A percentile compares a stretch with the other conserved stretches of the same genome.
Conservation (phyloP, 2,329 filamentous ascomycete species). For the Penicillium sp. region DNA sequence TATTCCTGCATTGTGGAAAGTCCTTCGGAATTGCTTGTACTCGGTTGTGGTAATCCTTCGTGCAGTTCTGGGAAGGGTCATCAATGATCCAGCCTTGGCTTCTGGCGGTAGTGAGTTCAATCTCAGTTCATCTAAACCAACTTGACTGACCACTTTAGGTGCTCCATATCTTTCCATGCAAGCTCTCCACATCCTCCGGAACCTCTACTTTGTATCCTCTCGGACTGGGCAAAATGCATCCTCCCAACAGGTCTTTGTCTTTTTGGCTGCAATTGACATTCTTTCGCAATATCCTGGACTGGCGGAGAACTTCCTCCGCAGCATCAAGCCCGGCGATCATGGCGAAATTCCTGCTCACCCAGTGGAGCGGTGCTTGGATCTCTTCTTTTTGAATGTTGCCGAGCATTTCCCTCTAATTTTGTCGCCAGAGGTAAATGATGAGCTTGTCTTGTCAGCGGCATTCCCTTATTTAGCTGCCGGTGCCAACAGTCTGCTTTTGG, state of each 20-base stretch:
- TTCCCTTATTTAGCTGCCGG: constrained; percentile 65
- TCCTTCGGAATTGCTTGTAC: constrained; percentile 71
- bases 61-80: constrained; percentile 61
- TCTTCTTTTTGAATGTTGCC: constrained; percentile 81
- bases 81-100: constrained; percentile 53
- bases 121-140: not conserved
- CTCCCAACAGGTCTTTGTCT: constrained; percentile 78
- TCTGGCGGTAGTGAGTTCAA: constrained; percentile 45
- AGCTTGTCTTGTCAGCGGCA: constrained; percentile 67
- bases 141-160: constrained; percentile 27
- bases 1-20: constrained; percentile 65
- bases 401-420: constrained; percentile 74
- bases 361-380: constrained; percentile 66
- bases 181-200: constrained; percentile 66
- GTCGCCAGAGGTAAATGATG: constrained; percentile 61
- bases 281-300: constrained; percentile 64
- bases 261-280: constrained; percentile 74
- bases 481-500: constrained; percentile 52
- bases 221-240: constrained; percentile 67
- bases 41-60: constrained; percentile 68
- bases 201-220: constrained; percentile 75
- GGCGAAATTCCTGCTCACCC: constrained; percentile 57
- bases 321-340: constrained; percentile 53
- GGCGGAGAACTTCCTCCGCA: constrained; percentile 60
- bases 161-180: constrained; percentile 65